Conservation (phyloP, 23 red algal genomes). For the Chondrus crispus region DNA sequence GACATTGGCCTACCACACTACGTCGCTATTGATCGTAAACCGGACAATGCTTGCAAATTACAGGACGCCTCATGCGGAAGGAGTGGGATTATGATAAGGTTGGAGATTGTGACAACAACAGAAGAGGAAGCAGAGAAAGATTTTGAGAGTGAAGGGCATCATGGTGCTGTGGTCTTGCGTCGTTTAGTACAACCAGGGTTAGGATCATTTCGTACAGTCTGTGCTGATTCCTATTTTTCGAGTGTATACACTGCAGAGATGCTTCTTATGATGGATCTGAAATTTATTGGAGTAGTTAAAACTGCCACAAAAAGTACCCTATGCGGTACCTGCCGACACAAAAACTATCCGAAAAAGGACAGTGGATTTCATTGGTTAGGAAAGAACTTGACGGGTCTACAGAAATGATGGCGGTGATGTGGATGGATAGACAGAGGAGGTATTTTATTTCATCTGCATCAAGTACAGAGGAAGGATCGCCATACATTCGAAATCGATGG, state of each 20-base stretch:
- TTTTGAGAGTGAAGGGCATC: neutral
- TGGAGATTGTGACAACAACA: neutral
- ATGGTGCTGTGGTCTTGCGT: neutral
- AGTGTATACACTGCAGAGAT: neutral
- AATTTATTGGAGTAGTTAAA: conserved; percentile 25
- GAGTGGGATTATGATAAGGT: neutral
- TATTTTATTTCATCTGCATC: neutral
- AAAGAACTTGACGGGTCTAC: neutral
- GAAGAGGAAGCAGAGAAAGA: neutral
- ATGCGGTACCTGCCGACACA: neutral
- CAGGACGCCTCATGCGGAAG: neutral
- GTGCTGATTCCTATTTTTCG: conserved; percentile 48
- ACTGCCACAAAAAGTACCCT: conserved; percentile 6
- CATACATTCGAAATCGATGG: neutral
- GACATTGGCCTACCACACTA: conserved; percentile 46
- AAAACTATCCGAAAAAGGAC: neutral
- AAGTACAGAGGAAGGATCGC: neutral
- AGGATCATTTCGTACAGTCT: neutral
- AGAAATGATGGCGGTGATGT: conserved; percentile 20
- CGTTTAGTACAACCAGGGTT: neutral
- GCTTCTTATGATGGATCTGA: neutral
- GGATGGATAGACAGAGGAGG: conserved; percentile 20
- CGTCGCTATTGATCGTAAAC: conserved; percentile 28
- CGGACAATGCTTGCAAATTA: conserved; percentile 10
- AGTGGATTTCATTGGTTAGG: neutral